phyloP scores from a whole-genome alignment of 495 filamentous ascomycete species.

The Aspergillus conjunctus region DNA sequence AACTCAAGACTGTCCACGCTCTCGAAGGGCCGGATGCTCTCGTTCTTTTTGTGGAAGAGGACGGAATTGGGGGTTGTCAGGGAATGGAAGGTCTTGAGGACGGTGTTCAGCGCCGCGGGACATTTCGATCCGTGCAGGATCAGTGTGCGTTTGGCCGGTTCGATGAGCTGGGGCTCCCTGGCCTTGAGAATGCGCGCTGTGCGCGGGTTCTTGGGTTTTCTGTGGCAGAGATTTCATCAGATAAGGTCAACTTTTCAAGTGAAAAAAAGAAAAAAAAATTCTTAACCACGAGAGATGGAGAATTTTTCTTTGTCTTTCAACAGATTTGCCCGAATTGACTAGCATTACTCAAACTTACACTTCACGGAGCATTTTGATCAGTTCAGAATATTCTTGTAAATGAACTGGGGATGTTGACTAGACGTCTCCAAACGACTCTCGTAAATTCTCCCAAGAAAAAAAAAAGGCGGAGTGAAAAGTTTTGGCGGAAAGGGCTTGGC shows the following conservation, averaged over 20 bases:
- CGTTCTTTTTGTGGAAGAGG: conserved; percentile 94
- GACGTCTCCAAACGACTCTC: conserved; percentile 3
- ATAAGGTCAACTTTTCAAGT: conserved; percentile 2
- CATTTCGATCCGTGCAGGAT: conserved; percentile 83
- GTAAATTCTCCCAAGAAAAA: conserved; percentile 7
- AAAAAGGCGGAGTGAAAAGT: conserved; percentile 25
- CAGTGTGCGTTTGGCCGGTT: conserved; percentile 84
- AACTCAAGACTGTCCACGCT: conserved; percentile 85
- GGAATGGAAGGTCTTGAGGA: conserved; percentile 77
- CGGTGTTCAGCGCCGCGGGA: conserved; percentile 74
- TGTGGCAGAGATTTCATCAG: conserved; percentile 36
- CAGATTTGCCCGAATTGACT: neutral
- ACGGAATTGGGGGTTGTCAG: conserved; percentile 76
- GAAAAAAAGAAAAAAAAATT: neutral
- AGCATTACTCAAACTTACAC: conserved; percentile 32
- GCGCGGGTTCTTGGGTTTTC: conserved; percentile 91
- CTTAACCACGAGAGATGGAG: neutral
- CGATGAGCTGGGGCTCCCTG: conserved; percentile 80
- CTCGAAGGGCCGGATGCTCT: conserved; percentile 86
- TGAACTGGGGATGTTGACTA: conserved; percentile 5
- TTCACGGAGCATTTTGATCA: conserved; percentile 36
- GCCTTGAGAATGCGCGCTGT: conserved; percentile 91
- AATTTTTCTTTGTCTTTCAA: neutral
- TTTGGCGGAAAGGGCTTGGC: conserved; percentile 35
- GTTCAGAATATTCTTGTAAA: neutral